phyloP scores from a whole-genome alignment of 768 basidiomycete species.

The Boletellus ananiceps region DNA sequence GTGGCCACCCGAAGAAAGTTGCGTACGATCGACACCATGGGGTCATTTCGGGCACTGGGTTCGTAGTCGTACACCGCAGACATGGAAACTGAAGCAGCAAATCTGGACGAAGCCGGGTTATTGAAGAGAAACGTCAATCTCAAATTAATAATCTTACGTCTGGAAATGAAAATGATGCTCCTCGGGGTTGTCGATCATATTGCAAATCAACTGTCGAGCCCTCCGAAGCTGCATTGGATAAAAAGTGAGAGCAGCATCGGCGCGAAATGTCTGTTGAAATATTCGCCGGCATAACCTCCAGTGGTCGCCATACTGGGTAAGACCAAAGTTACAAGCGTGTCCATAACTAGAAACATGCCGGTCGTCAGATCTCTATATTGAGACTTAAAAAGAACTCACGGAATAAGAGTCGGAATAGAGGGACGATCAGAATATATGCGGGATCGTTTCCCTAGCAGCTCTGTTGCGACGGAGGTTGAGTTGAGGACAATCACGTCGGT shows the following conservation, averaged over 20 bases:
- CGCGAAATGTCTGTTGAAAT: not conserved
- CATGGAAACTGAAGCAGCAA: slow-evolving; percentile 29
- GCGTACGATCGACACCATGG: slow-evolving; percentile 6
- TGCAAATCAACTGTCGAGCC: not conserved
- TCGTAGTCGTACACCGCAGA: slow-evolving; percentile 14
- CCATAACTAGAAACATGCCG: not conserved
- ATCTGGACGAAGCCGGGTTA: slow-evolving; percentile 9
- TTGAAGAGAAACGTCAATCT: not conserved
- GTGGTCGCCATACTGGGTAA: not conserved
- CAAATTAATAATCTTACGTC: not conserved
- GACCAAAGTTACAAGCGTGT: not conserved
- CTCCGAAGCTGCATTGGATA: not conserved
- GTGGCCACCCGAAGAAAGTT: not conserved
- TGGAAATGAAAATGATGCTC: not conserved
- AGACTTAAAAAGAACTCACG: not conserved
- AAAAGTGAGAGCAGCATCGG: not conserved
- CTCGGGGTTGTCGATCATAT: not conserved
- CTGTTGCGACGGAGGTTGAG: too few species aligned
- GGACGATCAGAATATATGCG: not conserved
- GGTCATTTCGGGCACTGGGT: slow-evolving; percentile 3
- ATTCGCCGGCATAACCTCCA: not conserved
- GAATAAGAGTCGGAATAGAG: not conserved
- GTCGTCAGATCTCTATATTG: not conserved
- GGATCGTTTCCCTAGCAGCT: too few species aligned
- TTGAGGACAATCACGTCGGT: too few species aligned